A percentile compares a stretch with the other conserved stretches of the same genome.
Evolutionary conservation across 306 rosid species (phyloP).

Genomic region (Sindora glabra): DNA sequence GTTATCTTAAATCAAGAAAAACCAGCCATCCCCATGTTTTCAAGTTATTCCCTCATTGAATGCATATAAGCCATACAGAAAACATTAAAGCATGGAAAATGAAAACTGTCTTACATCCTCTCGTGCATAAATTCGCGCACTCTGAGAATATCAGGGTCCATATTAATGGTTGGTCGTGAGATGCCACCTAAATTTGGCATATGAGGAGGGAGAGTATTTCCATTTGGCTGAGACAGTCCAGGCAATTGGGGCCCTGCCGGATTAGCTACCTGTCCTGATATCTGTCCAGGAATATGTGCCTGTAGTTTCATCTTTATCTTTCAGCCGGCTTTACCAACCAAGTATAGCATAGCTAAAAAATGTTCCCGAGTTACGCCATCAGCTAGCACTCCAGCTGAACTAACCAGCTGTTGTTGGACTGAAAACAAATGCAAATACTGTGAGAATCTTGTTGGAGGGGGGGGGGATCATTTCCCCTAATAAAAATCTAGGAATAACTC

Average conservation of each 20-base stretch:
- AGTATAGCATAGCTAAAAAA: constrained; percentile 33
- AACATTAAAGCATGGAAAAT: too few species aligned
- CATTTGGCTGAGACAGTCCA: constrained; percentile 45
- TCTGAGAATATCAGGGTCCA: constrained; percentile 59
- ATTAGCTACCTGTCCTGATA: constrained; percentile 64
- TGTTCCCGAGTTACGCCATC: constrained; percentile 14
- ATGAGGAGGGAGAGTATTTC: constrained; percentile 48
- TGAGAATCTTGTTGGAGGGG: too few species aligned
- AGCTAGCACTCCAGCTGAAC: constrained; percentile 2
- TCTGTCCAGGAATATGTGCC: constrained; percentile 55
- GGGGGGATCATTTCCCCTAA: too few species aligned
- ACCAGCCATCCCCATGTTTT: too few species aligned
- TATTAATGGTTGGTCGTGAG: constrained; percentile 25
- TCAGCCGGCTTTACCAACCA: constrained; percentile 19
- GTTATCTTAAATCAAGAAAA: too few species aligned
- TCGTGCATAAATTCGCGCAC: constrained; percentile 48
- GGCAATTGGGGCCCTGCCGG: constrained; percentile 65
- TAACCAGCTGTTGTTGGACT: constrained; percentile 8
- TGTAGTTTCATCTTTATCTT: constrained; percentile 57
- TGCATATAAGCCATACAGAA: background rate
- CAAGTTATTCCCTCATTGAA: too few species aligned
- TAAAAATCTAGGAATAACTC: background rate
- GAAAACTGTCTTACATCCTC: constrained; percentile 58
- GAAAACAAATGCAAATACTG: too few species aligned
- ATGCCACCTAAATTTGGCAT: constrained; percentile 40